Evolutionary conservation across 2,329 filamentous ascomycete genomes (phyloP), one percentile per base, ranked within the genome.

Genomic region (Xylaria sp.): DNA sequence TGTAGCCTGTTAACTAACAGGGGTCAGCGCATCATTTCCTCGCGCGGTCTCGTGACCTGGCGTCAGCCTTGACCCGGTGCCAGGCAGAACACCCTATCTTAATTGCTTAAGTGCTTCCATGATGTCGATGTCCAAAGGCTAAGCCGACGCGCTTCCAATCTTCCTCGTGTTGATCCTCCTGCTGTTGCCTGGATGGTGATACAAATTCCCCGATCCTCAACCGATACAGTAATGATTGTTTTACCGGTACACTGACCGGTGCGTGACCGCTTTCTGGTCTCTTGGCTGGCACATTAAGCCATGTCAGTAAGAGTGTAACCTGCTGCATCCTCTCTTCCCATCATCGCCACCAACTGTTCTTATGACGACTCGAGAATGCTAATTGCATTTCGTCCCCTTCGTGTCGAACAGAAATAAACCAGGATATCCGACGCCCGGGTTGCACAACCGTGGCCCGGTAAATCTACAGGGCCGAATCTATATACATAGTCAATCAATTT

Each of bases 31-130:
- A 15, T 7, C 20, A 4, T 37, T 28, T 28, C 28, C 28, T 28
- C 28, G 28, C 28, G 28, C 28, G 28, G 28, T 28, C 28, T 28
- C 28, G 28, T 28, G 28, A 28, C 5, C 28, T 28, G 28, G 28
- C 28, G 28, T 28, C 28, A 28, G 28, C 28, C 28, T 28, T 28
- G 32, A 65, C 65, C 60, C 68, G 61, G 65, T 65, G 68, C 37
- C 61, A 72, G 67, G 70, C 68, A 71, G 67, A 71, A 64, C 56
- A 69, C 46, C 69, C 51, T 12, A 61, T 57, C 62, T 41, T 37
- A 20, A 34, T 56, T 15, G 32, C 2, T 41, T 61, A 4, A 28
- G 28, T 28, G 28, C 28, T 28, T 28, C 28, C 28, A 28, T 28
- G 28, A 28, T 28, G 28, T 28, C 28, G 28, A 28, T 4, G 28